A percentile compares a stretch with the other conserved stretches of the same genome.
Evolutionary conservation across 768 basidiomycete genomes (phyloP).

Genomic region (Xerocomellus intermedius): DNA sequence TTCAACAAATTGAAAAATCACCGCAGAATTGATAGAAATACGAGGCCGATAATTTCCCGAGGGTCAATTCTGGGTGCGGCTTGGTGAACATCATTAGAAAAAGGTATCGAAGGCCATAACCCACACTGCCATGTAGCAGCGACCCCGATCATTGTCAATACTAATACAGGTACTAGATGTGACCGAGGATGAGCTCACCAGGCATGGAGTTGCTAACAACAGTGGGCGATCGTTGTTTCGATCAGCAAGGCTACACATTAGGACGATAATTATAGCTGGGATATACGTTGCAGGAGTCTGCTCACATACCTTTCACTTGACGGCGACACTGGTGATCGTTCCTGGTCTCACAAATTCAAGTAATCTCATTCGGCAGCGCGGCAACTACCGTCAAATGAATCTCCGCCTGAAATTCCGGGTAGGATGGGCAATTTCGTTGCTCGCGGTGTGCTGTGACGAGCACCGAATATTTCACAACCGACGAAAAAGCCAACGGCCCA

Average conservation of each 20-base stretch:
- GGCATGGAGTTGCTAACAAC: background rate
- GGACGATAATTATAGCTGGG: background rate
- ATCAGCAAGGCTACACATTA: background rate
- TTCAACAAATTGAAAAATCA: no score
- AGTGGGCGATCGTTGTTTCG: no score
- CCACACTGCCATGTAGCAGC: background rate
- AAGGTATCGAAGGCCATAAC: background rate
- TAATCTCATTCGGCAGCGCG: background rate
- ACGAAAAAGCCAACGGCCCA: slow-evolving; percentile 14
- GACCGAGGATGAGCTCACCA: background rate
- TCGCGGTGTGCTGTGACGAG: slow-evolving; percentile 46
- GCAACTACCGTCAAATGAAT: slow-evolving; percentile 11
- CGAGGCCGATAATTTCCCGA: background rate
- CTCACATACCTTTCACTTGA: background rate
- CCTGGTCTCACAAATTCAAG: background rate
- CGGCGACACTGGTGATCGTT: no score
- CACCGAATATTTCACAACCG: slow-evolving; percentile 24
- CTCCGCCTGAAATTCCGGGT: slow-evolving; percentile 23
- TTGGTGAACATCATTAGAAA: background rate
- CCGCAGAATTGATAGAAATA: no score
- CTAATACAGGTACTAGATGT: background rate
- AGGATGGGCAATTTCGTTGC: slow-evolving; percentile 20
- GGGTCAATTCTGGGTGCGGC: background rate
- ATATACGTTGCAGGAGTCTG: background rate
- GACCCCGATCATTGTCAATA: background rate